Evolutionary conservation across 129 eudicot species (phyloP).

Genomic region (Sambucus nigra): DNA sequence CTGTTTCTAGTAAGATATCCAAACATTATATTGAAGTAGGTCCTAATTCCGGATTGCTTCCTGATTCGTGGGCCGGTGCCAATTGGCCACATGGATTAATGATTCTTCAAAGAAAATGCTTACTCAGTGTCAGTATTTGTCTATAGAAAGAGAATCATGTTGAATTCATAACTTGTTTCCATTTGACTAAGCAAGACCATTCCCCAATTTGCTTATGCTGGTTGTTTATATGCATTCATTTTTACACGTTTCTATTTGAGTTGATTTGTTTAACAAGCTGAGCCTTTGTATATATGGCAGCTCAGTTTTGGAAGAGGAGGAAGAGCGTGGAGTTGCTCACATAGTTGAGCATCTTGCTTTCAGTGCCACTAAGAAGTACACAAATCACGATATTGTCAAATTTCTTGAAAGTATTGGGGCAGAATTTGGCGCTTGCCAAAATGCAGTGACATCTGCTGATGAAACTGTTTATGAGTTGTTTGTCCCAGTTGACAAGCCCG

Average conservation of each 20-base stretch:
- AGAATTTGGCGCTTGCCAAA: conserved; percentile 94
- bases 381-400: conserved; percentile 86
- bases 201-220: background rate
- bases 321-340: conserved; percentile 91
- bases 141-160: background rate
- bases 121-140: background rate
- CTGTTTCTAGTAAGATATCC: too few species aligned
- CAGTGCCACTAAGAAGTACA: conserved; percentile 85
- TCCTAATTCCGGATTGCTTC: too few species aligned
- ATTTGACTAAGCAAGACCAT: background rate
- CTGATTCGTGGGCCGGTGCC: too few species aligned
- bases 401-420: conserved; percentile 98
- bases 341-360: conserved; percentile 97
- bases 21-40: too few species aligned
- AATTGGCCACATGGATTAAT: too few species aligned
- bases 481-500: conserved; percentile 94
- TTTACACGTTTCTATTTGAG: background rate
- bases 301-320: conserved; percentile 88
- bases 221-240: background rate
- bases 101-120: background rate
- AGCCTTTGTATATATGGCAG: conserved; percentile 41
- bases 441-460: conserved; percentile 81
- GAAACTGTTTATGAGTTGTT: conserved; percentile 91
- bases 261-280: conserved; percentile 8
- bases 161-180: background rate